These are phyloP conservation scores for Penicillium sclerotigenum DNA, from an alignment of 2,329 filamentous ascomycete genomes.

Conservation along the genomic window DNA sequence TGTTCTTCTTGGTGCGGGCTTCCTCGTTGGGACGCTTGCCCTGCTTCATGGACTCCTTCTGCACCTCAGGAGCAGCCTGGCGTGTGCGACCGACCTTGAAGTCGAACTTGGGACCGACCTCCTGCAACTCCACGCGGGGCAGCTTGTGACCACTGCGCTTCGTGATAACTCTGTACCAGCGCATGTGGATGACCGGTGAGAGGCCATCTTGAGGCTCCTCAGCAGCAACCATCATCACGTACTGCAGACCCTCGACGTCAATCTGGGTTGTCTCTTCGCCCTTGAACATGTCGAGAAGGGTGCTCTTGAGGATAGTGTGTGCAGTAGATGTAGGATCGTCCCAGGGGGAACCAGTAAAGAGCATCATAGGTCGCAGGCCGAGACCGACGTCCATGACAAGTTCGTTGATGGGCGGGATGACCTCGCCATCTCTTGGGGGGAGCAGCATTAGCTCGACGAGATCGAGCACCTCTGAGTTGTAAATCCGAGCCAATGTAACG, in stretches of 20 bases:
- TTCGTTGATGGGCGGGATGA: slow-evolving; percentile 44
- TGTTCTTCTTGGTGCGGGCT: slow-evolving; percentile 85
- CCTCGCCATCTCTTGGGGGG: slow-evolving; percentile 55
- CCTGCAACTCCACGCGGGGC: slow-evolving; percentile 87
- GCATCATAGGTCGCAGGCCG: slow-evolving; percentile 81
- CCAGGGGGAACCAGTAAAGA: slow-evolving; percentile 87
- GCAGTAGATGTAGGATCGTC: slow-evolving; percentile 75
- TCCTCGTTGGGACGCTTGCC: slow-evolving; percentile 60
- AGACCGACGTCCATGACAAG: slow-evolving; percentile 65
- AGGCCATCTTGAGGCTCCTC: slow-evolving; percentile 56
- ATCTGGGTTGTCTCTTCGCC: slow-evolving; percentile 76
- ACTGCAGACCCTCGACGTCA: slow-evolving; percentile 92
- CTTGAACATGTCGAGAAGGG: slow-evolving; percentile 88
- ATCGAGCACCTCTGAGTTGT: slow-evolving; percentile 83
- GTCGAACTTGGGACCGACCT: slow-evolving; percentile 92
- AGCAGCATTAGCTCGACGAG: slow-evolving; percentile 91
- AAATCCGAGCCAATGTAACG: slow-evolving; percentile 77
- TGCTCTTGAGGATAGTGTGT: slow-evolving; percentile 80
- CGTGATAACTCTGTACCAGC: slow-evolving; percentile 82
- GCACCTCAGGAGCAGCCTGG: slow-evolving; percentile 55
- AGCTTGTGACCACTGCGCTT: slow-evolving; percentile 82
- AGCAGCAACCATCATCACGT: slow-evolving; percentile 77
- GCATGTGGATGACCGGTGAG: slow-evolving; percentile 56
- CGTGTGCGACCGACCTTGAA: slow-evolving; percentile 78
- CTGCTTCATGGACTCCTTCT: slow-evolving; percentile 89